These are phyloP conservation scores for Endotrypanum monterogeii DNA, from an alignment of 208 protist genomes.

Conservation along the genomic window DNA sequence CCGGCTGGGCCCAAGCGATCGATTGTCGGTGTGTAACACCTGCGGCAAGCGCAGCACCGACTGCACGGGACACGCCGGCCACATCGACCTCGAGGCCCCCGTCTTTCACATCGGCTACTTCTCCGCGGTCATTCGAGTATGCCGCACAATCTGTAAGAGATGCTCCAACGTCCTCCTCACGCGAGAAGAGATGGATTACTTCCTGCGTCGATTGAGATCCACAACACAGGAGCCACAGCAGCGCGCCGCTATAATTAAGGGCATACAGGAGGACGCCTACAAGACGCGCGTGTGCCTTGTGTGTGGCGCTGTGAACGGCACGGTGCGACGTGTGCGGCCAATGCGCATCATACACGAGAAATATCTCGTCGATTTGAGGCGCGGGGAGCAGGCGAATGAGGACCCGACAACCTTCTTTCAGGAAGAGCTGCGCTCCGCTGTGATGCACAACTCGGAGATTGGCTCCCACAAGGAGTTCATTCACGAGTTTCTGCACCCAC, in stretches of 20 bases:
- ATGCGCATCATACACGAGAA: conserved; percentile 86
- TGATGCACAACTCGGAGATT: conserved; percentile 60
- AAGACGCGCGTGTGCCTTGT: conserved; percentile 93
- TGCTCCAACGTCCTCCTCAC: conserved; percentile 93
- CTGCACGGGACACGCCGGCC: conserved; percentile 99
- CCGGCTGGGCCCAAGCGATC: conserved; percentile 92
- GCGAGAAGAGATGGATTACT: conserved; percentile 75
- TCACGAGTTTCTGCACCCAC: conserved; percentile 95
- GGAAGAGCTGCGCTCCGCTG: conserved; percentile 48
- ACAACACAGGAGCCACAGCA: conserved; percentile 67
- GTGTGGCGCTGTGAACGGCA: conserved; percentile 95
- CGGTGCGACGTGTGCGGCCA: conserved; percentile 74
- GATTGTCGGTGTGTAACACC: conserved; percentile 87
- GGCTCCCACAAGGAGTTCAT: conserved; percentile 57
- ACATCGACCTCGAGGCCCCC: conserved; percentile 97
- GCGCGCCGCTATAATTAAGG: conserved; percentile 65
- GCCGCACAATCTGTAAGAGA: conserved; percentile 98
- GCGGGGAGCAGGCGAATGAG: conserved; percentile 64
- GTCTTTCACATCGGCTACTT: conserved; percentile 99
- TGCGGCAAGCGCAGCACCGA: conserved; percentile 91
- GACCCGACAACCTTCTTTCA: conserved; percentile 39
- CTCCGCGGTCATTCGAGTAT: conserved; percentile 91
- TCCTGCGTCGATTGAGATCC: conserved; percentile 45
- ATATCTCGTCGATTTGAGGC: conserved; percentile 72
- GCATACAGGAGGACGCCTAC: conserved; percentile 86